Conservation (phyloP, 306 rosid species). For the Vigna angularis region DNA sequence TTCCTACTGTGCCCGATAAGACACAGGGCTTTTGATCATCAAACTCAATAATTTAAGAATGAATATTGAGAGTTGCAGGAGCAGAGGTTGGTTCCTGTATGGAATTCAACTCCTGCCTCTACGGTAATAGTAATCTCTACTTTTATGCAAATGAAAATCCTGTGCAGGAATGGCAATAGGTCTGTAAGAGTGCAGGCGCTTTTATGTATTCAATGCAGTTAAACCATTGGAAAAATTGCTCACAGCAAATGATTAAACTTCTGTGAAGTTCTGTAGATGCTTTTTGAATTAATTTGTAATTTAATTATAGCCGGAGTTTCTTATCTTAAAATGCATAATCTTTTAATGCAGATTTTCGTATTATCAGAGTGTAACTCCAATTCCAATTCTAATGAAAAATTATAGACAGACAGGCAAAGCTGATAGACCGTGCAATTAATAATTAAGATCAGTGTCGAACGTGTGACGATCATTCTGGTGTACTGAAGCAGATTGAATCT, state of each 20-base stretch:
- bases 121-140: not conserved
- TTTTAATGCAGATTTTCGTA: too few relatives aligned
- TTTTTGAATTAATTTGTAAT: too few relatives aligned
- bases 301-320: too few relatives aligned
- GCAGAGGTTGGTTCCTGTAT: not conserved
- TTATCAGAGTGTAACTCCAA: too few relatives aligned
- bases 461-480: not conserved
- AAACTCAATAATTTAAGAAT: not conserved
- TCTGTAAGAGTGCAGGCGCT: too few relatives aligned
- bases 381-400: too few relatives aligned
- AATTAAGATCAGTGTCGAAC: not conserved
- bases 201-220: too few relatives aligned
- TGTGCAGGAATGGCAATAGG: not conserved
- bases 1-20: not conserved
- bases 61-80: not conserved
- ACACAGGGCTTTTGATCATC: slow-evolving; percentile 4
- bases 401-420: not conserved
- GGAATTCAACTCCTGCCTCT: not conserved
- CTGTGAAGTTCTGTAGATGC: too few relatives aligned
- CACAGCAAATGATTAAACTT: too few relatives aligned
- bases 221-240: too few relatives aligned
- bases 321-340: too few relatives aligned
- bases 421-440: not conserved
- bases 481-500: too few relatives aligned
- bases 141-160: not conserved